Evolutionary conservation across 257 asterid species (phyloP).

Genomic region (Rhazya stricta): DNA sequence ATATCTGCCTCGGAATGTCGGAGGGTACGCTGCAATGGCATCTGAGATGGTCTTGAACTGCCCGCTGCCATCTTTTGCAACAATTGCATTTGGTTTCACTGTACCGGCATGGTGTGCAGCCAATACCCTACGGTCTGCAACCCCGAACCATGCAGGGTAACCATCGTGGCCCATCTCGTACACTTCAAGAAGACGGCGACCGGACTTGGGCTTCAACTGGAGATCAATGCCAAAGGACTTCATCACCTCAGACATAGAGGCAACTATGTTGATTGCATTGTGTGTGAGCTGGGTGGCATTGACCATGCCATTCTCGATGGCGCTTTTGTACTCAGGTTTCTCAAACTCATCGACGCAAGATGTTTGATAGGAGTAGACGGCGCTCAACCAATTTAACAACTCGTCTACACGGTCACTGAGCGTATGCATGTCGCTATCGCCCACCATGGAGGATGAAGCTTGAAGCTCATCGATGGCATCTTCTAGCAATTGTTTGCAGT

Average conservation of each 20-base stretch:
- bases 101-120: background rate
- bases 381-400: constrained; percentile 50
- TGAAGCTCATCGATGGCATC: constrained; percentile 42
- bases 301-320: constrained; percentile 35
- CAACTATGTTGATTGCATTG: constrained; percentile 56
- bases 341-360: constrained; percentile 43
- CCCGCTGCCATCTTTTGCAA: constrained; percentile 68
- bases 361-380: constrained; percentile 36
- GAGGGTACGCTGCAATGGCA: constrained; percentile 48
- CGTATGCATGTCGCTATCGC: constrained; percentile 27
- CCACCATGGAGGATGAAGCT: constrained; percentile 29
- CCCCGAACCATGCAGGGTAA: constrained; percentile 50
- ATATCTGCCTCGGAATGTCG: constrained; percentile 41
- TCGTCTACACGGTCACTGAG: constrained; percentile 36
- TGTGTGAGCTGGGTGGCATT: constrained; percentile 51
- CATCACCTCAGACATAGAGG: constrained; percentile 33
- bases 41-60: constrained; percentile 36
- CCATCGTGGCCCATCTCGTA: constrained; percentile 26
- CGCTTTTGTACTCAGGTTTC: constrained; percentile 36
- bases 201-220: background rate
- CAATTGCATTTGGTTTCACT: constrained; percentile 41
- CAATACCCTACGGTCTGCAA: constrained; percentile 54
- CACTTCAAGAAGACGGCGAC: constrained; percentile 27
- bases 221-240: constrained; percentile 31
- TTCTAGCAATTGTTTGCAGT: constrained; percentile 53